phyloP scores from a whole-genome alignment of 345 rosid genomes.

The Aegle marmelos region DNA sequence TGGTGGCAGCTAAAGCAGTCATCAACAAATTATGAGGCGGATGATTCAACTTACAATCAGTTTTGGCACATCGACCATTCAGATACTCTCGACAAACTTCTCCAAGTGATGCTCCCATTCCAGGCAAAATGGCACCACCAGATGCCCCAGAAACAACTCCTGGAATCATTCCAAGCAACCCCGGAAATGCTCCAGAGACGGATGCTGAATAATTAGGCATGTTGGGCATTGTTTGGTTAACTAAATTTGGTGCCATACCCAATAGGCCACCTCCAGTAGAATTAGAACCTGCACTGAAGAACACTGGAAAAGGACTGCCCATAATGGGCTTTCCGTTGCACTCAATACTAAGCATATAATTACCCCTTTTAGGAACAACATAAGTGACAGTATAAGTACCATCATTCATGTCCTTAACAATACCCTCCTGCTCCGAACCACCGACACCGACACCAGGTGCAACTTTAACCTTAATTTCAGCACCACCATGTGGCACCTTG shows the following conservation, averaged over 20 bases:
- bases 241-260: slow-evolving; percentile 75
- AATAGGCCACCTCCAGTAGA: slow-evolving; percentile 66
- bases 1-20: slow-evolving; percentile 96
- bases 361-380: slow-evolving; percentile 95
- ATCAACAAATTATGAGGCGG: slow-evolving; percentile 91
- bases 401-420: slow-evolving; percentile 90
- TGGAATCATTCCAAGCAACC: slow-evolving; percentile 90
- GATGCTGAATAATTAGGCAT: slow-evolving; percentile 98
- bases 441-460: slow-evolving; percentile 94
- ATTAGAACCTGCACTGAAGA: slow-evolving; percentile 87
- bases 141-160: slow-evolving; percentile 87
- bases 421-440: slow-evolving; percentile 86
- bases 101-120: slow-evolving; percentile 93
- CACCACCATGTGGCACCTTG: slow-evolving; percentile 74
- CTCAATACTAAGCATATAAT: slow-evolving; percentile 89
- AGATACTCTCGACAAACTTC: slow-evolving; percentile 96
- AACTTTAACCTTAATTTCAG: slow-evolving; percentile 69
- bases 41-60: slow-evolving; percentile 84
- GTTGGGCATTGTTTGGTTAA: slow-evolving; percentile 97
- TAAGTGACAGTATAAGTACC: slow-evolving; percentile 86
- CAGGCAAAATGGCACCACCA: slow-evolving; percentile 95
- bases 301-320: slow-evolving; percentile 98
- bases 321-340: slow-evolving; percentile 82
- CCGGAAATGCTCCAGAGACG: slow-evolving; percentile 94
- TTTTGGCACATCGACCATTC: slow-evolving; percentile 71